These are phyloP conservation scores for Aspergillus sparsus DNA, from an alignment of 495 filamentous ascomycete species.

Conservation along the genomic window DNA sequence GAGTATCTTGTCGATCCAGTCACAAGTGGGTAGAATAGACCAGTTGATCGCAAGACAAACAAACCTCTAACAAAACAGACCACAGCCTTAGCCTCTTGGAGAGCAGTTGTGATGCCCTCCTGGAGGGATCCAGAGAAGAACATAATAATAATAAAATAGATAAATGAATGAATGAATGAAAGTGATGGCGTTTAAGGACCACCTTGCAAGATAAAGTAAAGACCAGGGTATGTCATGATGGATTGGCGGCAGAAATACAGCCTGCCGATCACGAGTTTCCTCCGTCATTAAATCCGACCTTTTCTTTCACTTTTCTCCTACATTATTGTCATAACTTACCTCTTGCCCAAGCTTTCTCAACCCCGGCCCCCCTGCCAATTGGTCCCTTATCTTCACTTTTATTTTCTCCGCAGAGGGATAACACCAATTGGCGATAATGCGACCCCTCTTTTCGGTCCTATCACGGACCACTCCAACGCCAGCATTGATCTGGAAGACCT, in stretches of 20 bases:
- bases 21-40: no score
- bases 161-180: constrained; percentile 4
- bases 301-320: no score
- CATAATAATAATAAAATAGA: constrained; percentile 42
- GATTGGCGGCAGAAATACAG: no score
- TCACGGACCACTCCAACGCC: constrained; percentile 29
- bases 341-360: no score
- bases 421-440: constrained; percentile 28
- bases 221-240: no score
- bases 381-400: no score
- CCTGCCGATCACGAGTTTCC: neutral
- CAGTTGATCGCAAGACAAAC: constrained; percentile 27
- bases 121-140: constrained; percentile 81
- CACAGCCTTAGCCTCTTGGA: constrained; percentile 65
- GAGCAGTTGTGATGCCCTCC: constrained; percentile 72
- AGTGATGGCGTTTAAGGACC: neutral
- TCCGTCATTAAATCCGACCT: no score
- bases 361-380: no score
- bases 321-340: no score
- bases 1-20: no score
- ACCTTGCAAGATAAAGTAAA: no score
- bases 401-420: neutral
- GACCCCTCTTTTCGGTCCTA: constrained; percentile 36
- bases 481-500: constrained; percentile 18
- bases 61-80: constrained; percentile 69